Evolutionary conservation across 2,329 filamentous ascomycete genomes (phyloP).

Genomic region (Fusarium keratoplasticum): DNA sequence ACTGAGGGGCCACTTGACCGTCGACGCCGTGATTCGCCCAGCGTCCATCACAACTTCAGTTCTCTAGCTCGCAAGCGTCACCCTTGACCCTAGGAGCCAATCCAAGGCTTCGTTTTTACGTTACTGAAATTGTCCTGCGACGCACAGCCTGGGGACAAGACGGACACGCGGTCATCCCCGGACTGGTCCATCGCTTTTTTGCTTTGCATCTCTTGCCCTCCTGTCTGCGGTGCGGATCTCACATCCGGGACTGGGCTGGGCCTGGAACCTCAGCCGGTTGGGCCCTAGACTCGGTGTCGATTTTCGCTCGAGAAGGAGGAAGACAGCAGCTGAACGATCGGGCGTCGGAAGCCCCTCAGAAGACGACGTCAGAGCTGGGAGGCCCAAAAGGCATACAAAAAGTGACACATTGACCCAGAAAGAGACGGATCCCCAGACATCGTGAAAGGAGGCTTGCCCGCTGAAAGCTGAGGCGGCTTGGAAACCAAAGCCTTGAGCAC

Average conservation of each 20-base stretch:
- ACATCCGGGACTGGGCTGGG: slow-evolving; percentile 38
- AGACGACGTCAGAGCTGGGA: slow-evolving; percentile 6
- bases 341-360: background rate
- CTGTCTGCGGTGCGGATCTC: slow-evolving; percentile 35
- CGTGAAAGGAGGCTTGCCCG: slow-evolving; percentile 15
- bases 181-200: slow-evolving; percentile 31
- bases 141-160: slow-evolving; percentile 36
- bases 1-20: slow-evolving; percentile 22
- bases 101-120: slow-evolving; percentile 44
- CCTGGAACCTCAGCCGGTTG: slow-evolving; percentile 30
- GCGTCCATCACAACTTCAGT: slow-evolving; percentile 17
- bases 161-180: slow-evolving; percentile 42
- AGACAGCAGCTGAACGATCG: slow-evolving; percentile 5
- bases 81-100: slow-evolving; percentile 39
- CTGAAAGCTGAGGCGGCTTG: slow-evolving; percentile 8
- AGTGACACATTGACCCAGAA: slow-evolving; percentile 17
- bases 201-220: slow-evolving; percentile 21
- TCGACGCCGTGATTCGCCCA: slow-evolving; percentile 37
- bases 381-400: background rate
- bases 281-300: slow-evolving; percentile 21
- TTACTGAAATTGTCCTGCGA: slow-evolving; percentile 38
- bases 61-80: slow-evolving; percentile 30
- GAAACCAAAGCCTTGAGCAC: slow-evolving; percentile 2
- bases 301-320: slow-evolving; percentile 14
- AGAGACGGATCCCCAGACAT: slow-evolving; percentile 11